phyloP scores from a whole-genome alignment of 257 asterid species.

The Rehmannia glutinosa region DNA sequence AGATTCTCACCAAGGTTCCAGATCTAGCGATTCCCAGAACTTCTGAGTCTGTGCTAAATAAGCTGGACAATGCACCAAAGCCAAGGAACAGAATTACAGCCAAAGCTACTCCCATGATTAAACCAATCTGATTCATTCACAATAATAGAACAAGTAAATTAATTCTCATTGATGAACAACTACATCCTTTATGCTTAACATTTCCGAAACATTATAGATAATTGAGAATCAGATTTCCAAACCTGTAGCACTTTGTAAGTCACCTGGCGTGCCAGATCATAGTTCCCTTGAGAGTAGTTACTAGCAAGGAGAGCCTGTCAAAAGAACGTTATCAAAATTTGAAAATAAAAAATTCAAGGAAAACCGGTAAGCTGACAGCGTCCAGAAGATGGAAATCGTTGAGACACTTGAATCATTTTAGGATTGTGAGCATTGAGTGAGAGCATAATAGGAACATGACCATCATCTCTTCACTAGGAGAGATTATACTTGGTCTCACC shows the following conservation, averaged over 20 bases:
- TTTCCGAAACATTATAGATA: neutral
- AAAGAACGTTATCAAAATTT: constrained; percentile 15
- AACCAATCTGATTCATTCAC: constrained; percentile 52
- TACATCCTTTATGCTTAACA: neutral
- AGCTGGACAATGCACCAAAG: constrained; percentile 61
- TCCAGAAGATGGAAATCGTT: constrained; percentile 2
- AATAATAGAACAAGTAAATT: neutral
- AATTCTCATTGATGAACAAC: neutral
- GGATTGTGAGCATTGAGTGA: no score
- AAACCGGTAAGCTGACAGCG: neutral
- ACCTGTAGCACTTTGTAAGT: constrained; percentile 83
- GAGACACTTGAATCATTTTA: neutral
- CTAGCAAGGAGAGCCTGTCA: constrained; percentile 81
- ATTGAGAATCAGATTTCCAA: constrained; percentile 12
- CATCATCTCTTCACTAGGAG: no score
- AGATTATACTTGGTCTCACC: no score
- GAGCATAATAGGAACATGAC: no score
- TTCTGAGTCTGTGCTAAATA: constrained; percentile 74
- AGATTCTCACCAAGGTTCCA: constrained; percentile 77
- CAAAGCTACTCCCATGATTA: constrained; percentile 58
- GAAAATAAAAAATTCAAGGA: no score
- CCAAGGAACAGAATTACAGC: constrained; percentile 56
- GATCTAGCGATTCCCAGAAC: constrained; percentile 70
- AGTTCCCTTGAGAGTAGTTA: constrained; percentile 80
- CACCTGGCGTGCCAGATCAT: constrained; percentile 67